phyloP scores from a whole-genome alignment of 805 yeast species.

The Metschnikowia orientalis region DNA sequence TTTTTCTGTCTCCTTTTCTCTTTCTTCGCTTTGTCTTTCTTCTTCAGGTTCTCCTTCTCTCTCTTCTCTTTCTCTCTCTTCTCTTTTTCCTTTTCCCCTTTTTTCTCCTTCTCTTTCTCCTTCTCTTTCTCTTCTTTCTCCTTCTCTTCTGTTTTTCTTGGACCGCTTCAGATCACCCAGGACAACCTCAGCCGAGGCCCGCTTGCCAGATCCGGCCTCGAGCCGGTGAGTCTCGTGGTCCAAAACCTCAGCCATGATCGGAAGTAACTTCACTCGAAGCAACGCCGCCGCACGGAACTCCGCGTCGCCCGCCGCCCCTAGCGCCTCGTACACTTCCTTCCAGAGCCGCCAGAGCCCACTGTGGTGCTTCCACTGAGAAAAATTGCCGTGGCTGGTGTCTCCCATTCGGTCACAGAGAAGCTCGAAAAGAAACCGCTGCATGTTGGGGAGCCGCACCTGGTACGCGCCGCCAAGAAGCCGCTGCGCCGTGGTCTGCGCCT shows the following conservation, averaged over 20 bases:
- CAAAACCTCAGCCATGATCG: conserved; percentile 14
- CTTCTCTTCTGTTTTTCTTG: too few species aligned
- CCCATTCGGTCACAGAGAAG: conserved; percentile 57
- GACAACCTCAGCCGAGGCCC: neutral
- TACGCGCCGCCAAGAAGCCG: conserved; percentile 29
- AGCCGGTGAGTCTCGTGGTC: conserved; percentile 1
- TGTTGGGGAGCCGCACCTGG: conserved; percentile 50
- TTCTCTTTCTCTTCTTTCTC: too few species aligned
- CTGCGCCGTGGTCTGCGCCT: conserved; percentile 35
- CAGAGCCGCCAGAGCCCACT: conserved; percentile 49
- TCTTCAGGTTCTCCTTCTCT: neutral
- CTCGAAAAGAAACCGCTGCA: conserved; percentile 51
- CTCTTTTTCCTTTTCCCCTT: neutral
- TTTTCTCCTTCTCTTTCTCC: too few species aligned
- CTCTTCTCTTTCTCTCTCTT: neutral
- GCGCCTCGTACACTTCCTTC: conserved; percentile 32
- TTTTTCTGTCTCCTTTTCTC: too few species aligned
- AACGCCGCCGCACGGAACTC: conserved; percentile 37
- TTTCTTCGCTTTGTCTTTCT: neutral
- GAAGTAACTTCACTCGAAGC: conserved; percentile 29
- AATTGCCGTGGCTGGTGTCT: conserved; percentile 39
- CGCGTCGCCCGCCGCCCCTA: conserved; percentile 17
- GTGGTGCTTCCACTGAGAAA: conserved; percentile 40
- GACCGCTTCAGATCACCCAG: neutral
- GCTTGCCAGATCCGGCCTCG: neutral